Base-by-base conservation (phyloP, 1,139 yeast genomes). In the Taphrina deformans region DNA sequence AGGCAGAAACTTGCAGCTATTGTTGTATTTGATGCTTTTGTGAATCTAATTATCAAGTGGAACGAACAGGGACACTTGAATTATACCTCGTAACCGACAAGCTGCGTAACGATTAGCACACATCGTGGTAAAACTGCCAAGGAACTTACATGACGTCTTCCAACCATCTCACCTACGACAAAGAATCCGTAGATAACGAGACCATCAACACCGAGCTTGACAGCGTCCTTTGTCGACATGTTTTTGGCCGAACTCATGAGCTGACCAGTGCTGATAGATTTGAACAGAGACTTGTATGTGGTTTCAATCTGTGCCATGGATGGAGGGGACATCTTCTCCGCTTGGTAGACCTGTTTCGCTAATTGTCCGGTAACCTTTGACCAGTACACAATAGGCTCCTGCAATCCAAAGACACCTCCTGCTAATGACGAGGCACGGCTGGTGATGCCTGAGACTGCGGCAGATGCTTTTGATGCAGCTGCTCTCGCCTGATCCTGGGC, bases 321-420 rank as follows among this genome's bases (percentile, higher is more conserved):
- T 73, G 99, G 99, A 71, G 98, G 98, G 69, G 96, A 89, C 74
- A 93, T 82, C 69, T 92, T 96, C 81, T 93, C 99, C 78, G 88
- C 87, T 75, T 87, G 80, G 83, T 91, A 92, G 69, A 93, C 89
- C 76, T 88, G 88, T 80, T 92, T 93, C 68, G 91, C 89, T 72
- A 93, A 79, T 80, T 93, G 97, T 71, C 85, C 89, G 67, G 85
- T 81, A 69, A 93, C 98, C 81, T 92, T 93, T 72, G 89, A 79
- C 91, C 96, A 93, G 87, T 90, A 93, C 62, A 78, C 65, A 53
- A 76, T 69, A 51, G 69, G 51, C 70, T 75, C 73, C 18, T 58
- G 64, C 21, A 48, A 45, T n/a, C 64, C 64, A 29, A 50, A 14
- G 55, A 64, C n/a, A 14, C 59, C 48, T 33, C 60, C 40, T 9